Evolutionary conservation across 352 stramenopile species (phyloP).

Genomic region (Pythium phragmitis): DNA sequence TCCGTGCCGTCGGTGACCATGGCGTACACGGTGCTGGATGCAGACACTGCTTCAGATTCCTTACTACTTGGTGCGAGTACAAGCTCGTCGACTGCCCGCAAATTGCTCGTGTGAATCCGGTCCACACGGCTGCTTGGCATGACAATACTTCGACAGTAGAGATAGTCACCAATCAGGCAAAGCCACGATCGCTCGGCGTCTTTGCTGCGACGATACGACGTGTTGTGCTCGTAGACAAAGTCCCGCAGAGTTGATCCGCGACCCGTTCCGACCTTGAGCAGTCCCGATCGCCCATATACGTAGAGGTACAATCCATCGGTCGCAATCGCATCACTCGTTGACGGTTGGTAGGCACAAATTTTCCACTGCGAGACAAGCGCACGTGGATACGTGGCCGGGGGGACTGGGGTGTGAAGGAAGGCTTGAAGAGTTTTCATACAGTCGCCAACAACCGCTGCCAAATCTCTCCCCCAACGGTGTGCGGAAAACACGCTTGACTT

Average conservation of each 20-base stretch:
- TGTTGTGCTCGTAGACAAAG: conserved; percentile 71
- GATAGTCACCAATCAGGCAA: conserved; percentile 52
- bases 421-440: conserved; percentile 27
- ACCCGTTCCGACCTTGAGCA: conserved; percentile 75
- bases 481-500: background rate
- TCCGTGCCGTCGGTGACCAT: conserved; percentile 64
- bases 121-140: conserved; percentile 68
- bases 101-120: conserved; percentile 43
- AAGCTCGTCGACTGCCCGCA: conserved; percentile 52
- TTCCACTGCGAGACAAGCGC: conserved; percentile 67
- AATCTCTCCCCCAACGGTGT: background rate
- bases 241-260: conserved; percentile 61
- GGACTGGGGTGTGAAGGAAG: conserved; percentile 22
- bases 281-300: conserved; percentile 54
- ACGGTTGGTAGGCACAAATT: conserved; percentile 56
- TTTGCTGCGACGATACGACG: conserved; percentile 45
- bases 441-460: background rate
- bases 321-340: conserved; percentile 67
- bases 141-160: conserved; percentile 77
- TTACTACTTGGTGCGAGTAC: conserved; percentile 48
- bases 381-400: conserved; percentile 58
- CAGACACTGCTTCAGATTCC: conserved; percentile 34
- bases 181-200: conserved; percentile 80
- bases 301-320: conserved; percentile 72
- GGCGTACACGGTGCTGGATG: conserved; percentile 65